These are phyloP conservation scores for Herpetomonas samuelpessoai DNA, from an alignment of 208 protist species.

Conservation along the genomic window DNA sequence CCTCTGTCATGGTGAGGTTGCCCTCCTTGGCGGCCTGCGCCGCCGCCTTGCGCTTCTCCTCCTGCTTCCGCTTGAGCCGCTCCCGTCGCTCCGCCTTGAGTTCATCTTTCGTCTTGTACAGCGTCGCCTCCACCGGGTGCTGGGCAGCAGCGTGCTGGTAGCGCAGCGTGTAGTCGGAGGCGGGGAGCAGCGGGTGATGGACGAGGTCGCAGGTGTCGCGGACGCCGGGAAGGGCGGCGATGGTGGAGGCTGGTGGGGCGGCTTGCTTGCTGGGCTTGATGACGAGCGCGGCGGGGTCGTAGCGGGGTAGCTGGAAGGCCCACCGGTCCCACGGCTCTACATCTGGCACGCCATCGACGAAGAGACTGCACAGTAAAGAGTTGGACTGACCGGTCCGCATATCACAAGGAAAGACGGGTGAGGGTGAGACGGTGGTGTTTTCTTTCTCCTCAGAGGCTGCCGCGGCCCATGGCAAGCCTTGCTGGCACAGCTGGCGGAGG, in stretches of 20 bases:
- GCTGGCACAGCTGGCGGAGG: conserved; percentile 8
- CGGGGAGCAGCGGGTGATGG: conserved; percentile 54
- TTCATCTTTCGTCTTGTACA: conserved; percentile 59
- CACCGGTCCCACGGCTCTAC: conserved; percentile 84
- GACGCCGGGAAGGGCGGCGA: conserved; percentile 6
- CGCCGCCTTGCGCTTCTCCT: conserved; percentile 40
- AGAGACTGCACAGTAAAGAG: conserved; percentile 47
- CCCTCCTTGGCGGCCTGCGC: conserved; percentile 35
- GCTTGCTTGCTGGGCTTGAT: conserved; percentile 7
- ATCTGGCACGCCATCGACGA: conserved; percentile 68
- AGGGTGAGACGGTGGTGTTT: no score
- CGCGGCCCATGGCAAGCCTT: neutral
- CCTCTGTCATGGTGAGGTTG: conserved; percentile 1
- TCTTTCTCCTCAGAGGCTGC: no score
- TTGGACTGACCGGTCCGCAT: conserved; percentile 17
- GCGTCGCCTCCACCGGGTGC: conserved; percentile 22
- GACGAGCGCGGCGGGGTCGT: conserved; percentile 21
- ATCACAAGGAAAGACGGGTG: neutral
- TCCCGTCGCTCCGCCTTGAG: conserved; percentile 62
- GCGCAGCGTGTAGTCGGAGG: conserved; percentile 49
- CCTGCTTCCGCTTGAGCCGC: no score
- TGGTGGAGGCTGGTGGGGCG: neutral
- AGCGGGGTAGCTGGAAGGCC: conserved; percentile 61
- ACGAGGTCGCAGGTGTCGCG: conserved; percentile 27
- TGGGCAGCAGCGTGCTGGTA: conserved; percentile 33